phyloP scores from a whole-genome alignment of 2,329 filamentous ascomycete species.

The Calycina herbarum region DNA sequence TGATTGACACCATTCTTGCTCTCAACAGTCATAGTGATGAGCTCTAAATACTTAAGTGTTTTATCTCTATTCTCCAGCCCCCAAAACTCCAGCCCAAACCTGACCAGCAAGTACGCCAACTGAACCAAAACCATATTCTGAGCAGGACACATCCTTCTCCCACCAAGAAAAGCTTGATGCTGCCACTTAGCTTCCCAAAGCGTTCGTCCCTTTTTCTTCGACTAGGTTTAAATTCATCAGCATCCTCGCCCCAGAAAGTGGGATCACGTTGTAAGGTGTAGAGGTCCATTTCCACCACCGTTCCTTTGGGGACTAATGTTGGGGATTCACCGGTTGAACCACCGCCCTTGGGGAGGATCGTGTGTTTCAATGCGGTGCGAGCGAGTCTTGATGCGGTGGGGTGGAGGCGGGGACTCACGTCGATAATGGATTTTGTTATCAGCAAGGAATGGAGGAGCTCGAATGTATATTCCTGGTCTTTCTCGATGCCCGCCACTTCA shows the following conservation, averaged over 20 bases:
- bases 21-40: background rate
- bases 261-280: conserved; percentile 28
- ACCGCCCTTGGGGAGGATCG: background rate
- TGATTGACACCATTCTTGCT: conserved; percentile 12
- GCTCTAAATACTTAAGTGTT: conserved; percentile 11
- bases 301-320: background rate
- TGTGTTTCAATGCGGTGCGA: background rate
- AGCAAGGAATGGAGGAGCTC: background rate
- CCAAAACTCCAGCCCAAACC: conserved; percentile 7
- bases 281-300: background rate
- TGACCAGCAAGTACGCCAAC: conserved; percentile 10
- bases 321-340: background rate
- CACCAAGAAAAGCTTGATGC: conserved; percentile 68
- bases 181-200: conserved; percentile 7
- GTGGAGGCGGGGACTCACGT: background rate
- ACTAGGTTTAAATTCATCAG: conserved; percentile 70
- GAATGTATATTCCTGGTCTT: background rate
- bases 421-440: background rate
- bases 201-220: conserved; percentile 42
- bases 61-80: conserved; percentile 17
- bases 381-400: too few relatives aligned
- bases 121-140: conserved; percentile 13
- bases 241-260: conserved; percentile 70
- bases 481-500: background rate
- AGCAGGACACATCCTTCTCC: conserved; percentile 57